Base-by-base conservation (phyloP, 768 basidiomycete genomes). In the Leucocoprinus leucothites region DNA sequence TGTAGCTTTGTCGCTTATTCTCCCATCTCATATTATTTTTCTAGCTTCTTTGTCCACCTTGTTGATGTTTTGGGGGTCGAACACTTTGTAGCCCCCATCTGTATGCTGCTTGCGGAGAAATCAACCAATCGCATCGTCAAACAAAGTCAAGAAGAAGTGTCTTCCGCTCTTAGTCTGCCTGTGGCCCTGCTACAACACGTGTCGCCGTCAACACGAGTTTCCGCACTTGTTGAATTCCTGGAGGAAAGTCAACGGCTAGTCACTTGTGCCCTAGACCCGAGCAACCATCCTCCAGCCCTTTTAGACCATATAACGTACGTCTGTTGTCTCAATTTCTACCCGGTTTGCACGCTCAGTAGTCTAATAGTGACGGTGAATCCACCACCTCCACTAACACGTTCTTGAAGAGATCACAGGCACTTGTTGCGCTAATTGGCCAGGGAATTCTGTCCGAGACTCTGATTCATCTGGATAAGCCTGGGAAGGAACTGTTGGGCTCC, bases 21-120 rank as follows among this genome's bases (percentile, higher is more conserved):
- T 9, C 24, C 4, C 18, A 11, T 40, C 41, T 52, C 48, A 44
- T 24, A 21, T 60, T 18, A 44, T 24, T 48, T 48, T 48, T 52
- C 50, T 24, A 95, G 93, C 53, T 96, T 99, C 72, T 98, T 94
- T 70, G 76, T 84, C 2, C 93, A 95, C 65, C 80, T 99, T 13
- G 81, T 90, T 19, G 85, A 91, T 52, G 86, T 89, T 1, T 79
- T 98, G 19, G 94, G 92, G 2, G 73, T 86, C 6, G 71, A 78
- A 7, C 85, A 92, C 25, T 99, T 95, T 75, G 71, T 96, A 42
- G 78, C 90, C 0, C 87, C 94, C 0, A 68, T 97, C 13, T 84
- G 80, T 52, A 89, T 97, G 84, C 81, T 98, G 0, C 75, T 98
- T 21, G 76, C 94, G 1, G 91, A 95, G 62, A 91, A 88, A 61